phyloP scores from a whole-genome alignment of 1,139 yeast genomes.

The Diutina mesorugosa region DNA sequence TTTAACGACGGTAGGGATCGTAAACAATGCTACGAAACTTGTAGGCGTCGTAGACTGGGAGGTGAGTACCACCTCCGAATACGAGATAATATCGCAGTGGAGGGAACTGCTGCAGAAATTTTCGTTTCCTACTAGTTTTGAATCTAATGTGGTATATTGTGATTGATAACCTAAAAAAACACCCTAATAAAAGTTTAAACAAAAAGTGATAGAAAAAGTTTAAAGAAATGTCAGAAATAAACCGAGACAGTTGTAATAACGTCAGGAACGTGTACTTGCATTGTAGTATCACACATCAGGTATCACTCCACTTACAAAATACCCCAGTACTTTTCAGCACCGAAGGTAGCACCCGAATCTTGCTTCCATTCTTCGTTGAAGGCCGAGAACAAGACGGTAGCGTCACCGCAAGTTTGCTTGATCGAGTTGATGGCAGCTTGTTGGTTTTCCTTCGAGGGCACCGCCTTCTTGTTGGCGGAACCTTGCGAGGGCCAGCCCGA shows the following conservation, averaged over 20 bases:
- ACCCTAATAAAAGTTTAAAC: background rate
- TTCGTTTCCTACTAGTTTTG: background rate
- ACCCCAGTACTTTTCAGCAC: constrained; percentile 70
- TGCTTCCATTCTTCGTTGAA: constrained; percentile 69
- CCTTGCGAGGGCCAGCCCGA: constrained; percentile 80
- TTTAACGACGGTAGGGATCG: no score
- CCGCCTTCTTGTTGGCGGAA: constrained; percentile 35
- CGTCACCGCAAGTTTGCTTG: constrained; percentile 37
- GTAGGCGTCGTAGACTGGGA: no score
- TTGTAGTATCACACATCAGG: background rate
- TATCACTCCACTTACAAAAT: constrained; percentile 10
- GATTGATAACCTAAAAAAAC: background rate
- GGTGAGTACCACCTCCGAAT: no score
- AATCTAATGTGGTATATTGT: background rate
- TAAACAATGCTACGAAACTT: no score
- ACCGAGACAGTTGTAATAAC: background rate
- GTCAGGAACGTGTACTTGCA: background rate
- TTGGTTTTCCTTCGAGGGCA: constrained; percentile 58
- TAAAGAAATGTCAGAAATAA: background rate
- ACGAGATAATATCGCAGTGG: no score
- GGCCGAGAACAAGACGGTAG: constrained; percentile 54
- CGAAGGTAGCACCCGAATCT: constrained; percentile 42
- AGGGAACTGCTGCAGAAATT: background rate
- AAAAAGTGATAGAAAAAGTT: background rate
- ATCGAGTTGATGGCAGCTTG: constrained; percentile 45